These are phyloP conservation scores for Yarrowia divulgata DNA, from an alignment of 805 yeast species.

Conservation along the genomic window DNA sequence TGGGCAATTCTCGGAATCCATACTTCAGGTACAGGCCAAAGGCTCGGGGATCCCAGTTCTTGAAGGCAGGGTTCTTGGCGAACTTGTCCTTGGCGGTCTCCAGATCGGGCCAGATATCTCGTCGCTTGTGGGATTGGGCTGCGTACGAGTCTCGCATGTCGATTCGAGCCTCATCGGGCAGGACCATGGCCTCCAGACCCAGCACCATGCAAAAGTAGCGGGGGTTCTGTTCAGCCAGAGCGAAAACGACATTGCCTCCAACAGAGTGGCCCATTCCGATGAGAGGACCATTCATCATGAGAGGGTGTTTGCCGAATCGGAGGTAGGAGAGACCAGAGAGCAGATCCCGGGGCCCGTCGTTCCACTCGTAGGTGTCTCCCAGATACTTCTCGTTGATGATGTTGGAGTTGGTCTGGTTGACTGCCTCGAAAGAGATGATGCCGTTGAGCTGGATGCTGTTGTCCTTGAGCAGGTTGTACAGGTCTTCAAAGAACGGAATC, in stretches of 20 bases:
- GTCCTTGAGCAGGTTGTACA: constrained; percentile 26
- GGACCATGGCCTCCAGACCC: constrained; percentile 44
- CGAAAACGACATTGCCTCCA: constrained; percentile 42
- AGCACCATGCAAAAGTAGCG: constrained; percentile 41
- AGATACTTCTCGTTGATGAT: constrained; percentile 42
- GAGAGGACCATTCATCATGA: constrained; percentile 41
- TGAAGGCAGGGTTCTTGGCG: constrained; percentile 27
- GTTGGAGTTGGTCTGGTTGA: constrained; percentile 43
- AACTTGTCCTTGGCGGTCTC: constrained; percentile 41
- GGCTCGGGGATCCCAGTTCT: constrained; percentile 41
- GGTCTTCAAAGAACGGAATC: constrained; percentile 25
- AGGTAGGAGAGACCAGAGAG: constrained; percentile 39
- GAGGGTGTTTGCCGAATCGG: constrained; percentile 32
- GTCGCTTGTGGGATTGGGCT: constrained; percentile 38
- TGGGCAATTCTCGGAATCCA: constrained; percentile 42
- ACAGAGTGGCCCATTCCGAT: constrained; percentile 45
- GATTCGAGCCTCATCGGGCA: constrained; percentile 34
- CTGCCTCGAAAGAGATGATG: constrained; percentile 41
- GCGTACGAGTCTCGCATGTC: constrained; percentile 21
- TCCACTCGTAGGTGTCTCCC: constrained; percentile 44
- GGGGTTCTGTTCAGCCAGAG: constrained; percentile 40
- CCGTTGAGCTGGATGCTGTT: constrained; percentile 36
- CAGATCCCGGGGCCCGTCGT: constrained; percentile 41
- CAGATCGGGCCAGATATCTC: constrained; percentile 42
- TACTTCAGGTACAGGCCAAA: constrained; percentile 41